Evolutionary conservation across 1,139 yeast genomes (phyloP).

Genomic region (Saccharomyces hybrid): DNA sequence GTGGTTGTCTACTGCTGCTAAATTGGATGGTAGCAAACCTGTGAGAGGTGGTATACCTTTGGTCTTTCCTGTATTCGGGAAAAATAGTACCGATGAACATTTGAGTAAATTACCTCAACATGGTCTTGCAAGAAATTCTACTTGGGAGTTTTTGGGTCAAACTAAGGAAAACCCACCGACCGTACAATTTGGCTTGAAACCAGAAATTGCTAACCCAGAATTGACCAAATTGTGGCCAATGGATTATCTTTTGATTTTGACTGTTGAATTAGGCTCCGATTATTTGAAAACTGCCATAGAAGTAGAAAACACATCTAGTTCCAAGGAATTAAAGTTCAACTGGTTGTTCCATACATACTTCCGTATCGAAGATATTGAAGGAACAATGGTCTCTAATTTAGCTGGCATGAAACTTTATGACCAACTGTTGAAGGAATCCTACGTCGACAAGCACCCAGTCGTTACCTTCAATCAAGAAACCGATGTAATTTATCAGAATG

Average conservation of each 20-base stretch:
- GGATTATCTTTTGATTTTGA: slow-evolving; percentile 71
- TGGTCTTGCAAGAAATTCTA: slow-evolving; percentile 85
- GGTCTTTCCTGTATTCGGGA: slow-evolving; percentile 94
- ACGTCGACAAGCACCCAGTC: slow-evolving; percentile 65
- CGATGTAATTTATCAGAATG: slow-evolving; percentile 71
- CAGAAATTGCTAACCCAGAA: slow-evolving; percentile 62
- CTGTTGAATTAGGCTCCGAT: slow-evolving; percentile 50
- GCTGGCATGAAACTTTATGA: slow-evolving; percentile 66
- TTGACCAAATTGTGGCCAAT: slow-evolving; percentile 51
- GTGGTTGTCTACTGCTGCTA: slow-evolving; percentile 67
- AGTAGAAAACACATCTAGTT: slow-evolving; percentile 59
- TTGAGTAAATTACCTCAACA: slow-evolving; percentile 74
- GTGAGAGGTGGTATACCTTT: slow-evolving; percentile 97
- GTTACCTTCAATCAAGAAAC: slow-evolving; percentile 70
- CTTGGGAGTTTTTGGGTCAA: slow-evolving; percentile 92
- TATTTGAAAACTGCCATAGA: slow-evolving; percentile 61
- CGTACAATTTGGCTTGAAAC: slow-evolving; percentile 83
- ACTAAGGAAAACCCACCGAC: slow-evolving; percentile 53
- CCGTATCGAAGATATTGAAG: slow-evolving; percentile 66
- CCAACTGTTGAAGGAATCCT: slow-evolving; percentile 57
- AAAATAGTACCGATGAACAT: slow-evolving; percentile 38
- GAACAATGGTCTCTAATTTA: slow-evolving; percentile 67
- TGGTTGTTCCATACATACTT: slow-evolving; percentile 93
- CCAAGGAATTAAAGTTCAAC: slow-evolving; percentile 64
- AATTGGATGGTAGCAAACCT: slow-evolving; percentile 82